Conservation (phyloP, 1,284 basidiomycete species). For the Ustilago crameri region DNA sequence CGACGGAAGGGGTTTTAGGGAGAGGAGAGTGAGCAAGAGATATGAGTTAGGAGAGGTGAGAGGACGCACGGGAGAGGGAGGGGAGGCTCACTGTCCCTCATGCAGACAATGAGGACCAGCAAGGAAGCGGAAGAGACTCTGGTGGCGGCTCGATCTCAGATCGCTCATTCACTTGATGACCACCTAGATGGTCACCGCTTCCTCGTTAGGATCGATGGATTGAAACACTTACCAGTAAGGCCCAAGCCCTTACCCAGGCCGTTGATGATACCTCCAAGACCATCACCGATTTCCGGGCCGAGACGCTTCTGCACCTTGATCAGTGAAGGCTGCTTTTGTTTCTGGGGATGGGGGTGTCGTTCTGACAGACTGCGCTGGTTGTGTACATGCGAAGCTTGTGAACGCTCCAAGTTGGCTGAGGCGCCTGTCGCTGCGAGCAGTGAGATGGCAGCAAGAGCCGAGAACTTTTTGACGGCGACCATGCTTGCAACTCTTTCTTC, state of each 20-base stretch:
- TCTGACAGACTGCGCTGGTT: slow-evolving; percentile 27
- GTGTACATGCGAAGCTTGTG: slow-evolving; percentile 26
- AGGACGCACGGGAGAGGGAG: slow-evolving; percentile 2
- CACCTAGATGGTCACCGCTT: slow-evolving; percentile 2
- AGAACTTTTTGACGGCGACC: slow-evolving; percentile 31
- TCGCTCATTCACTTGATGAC: background rate
- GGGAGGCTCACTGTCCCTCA: background rate
- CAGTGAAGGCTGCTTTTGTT: slow-evolving; percentile 19
- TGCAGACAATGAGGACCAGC: background rate
- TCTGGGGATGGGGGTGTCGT: slow-evolving; percentile 16
- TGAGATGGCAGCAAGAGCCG: slow-evolving; percentile 36
- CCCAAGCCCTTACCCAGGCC: slow-evolving; percentile 28
- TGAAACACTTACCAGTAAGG: slow-evolving; percentile 34
- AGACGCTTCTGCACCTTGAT: slow-evolving; percentile 49
- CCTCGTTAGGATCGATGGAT: background rate
- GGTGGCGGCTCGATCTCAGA: background rate
- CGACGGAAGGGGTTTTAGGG: background rate
- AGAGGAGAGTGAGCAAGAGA: background rate
- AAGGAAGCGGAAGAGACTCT: slow-evolving; percentile 1
- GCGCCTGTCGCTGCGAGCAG: slow-evolving; percentile 27
- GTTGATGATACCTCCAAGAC: slow-evolving; percentile 28
- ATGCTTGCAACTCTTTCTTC: slow-evolving; percentile 9
- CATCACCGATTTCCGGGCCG: slow-evolving; percentile 9
- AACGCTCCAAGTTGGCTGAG: slow-evolving; percentile 24
- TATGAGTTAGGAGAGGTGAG: background rate